A percentile compares a stretch with the other conserved stretches of the same genome.
These are phyloP conservation scores for Protomyces pachydermus DNA, from an alignment of 1,139 yeast genomes.

Conservation along the genomic window DNA sequence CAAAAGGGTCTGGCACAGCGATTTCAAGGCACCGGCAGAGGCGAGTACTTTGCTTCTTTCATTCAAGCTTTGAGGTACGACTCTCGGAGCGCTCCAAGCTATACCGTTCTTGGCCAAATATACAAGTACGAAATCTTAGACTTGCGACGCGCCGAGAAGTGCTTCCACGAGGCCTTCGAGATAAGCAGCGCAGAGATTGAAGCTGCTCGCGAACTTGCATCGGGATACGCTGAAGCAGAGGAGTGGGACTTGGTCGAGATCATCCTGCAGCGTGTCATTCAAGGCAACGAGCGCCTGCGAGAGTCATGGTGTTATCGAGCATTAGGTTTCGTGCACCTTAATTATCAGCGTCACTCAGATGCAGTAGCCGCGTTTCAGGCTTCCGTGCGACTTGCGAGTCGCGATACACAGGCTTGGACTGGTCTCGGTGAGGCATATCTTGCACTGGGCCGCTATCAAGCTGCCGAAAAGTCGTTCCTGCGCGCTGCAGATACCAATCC, in stretches of 20 bases:
- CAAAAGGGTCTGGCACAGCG: not conserved
- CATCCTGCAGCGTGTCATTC: slow-evolving; percentile 45
- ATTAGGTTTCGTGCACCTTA: slow-evolving; percentile 67
- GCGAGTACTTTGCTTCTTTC: slow-evolving; percentile 42
- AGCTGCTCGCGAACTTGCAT: slow-evolving; percentile 70
- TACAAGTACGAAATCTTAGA: slow-evolving; percentile 59
- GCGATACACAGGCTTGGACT: slow-evolving; percentile 78
- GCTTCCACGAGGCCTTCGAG: slow-evolving; percentile 87
- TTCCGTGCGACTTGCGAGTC: slow-evolving; percentile 63
- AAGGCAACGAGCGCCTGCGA: slow-evolving; percentile 36
- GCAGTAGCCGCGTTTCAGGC: slow-evolving; percentile 88
- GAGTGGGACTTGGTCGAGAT: slow-evolving; percentile 88
- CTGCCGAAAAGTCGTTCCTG: slow-evolving; percentile 75
- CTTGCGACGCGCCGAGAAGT: slow-evolving; percentile 66
- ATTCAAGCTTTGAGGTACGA: slow-evolving; percentile 47
- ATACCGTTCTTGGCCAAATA: slow-evolving; percentile 70
- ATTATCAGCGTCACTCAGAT: slow-evolving; percentile 53
- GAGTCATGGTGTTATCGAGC: slow-evolving; percentile 82
- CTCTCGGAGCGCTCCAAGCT: slow-evolving; percentile 38
- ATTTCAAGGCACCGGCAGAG: not conserved
- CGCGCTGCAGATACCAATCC: slow-evolving; percentile 56
- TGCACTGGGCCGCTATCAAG: slow-evolving; percentile 77
- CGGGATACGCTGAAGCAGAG: slow-evolving; percentile 55
- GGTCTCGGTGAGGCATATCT: slow-evolving; percentile 92
- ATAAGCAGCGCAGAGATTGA: slow-evolving; percentile 67